Evolutionary conservation across 75 land plant species (phyloP), one percentile per base, ranked within the genome.

Genomic region (Ceratopteris richardii): DNA sequence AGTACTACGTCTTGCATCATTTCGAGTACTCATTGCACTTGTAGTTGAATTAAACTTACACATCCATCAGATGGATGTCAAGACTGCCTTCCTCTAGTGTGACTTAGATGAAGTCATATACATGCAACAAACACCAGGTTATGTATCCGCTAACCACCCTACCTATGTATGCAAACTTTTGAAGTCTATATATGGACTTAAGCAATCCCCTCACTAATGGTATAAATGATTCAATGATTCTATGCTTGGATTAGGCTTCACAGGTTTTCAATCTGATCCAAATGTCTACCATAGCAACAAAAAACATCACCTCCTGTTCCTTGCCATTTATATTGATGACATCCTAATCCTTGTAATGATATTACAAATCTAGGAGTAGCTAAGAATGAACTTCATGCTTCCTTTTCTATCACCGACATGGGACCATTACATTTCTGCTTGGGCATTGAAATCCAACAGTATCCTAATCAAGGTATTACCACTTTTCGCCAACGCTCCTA

Each of bases 31-130:
- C 7, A 7, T 51, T 11, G 10, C 16, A 10, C 9, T 51, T 10
- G 54, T 18, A 11, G 54, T 18, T 51, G 10, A 19, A 51, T 18
- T 19, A 7, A 51, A n/a, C n/a, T n/a, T n/a, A n/a, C n/a, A n/a
- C n/a, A n/a, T n/a, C n/a, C n/a, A n/a, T n/a, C n/a, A n/a, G n/a
- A 19, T 51, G 11, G 54, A 51, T 51, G n/a, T 51, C 9, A 51
- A 51, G 54, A 51, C 54, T 10, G n/a, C 54, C 11, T 51, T 51
- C n/a, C 18, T 51, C 9, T 11, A 51, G 9, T 10, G 22, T 51
- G 54, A 51, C 11, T 10, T 51, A 51, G 54, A 51, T 51, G 54
- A 51, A 23, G 16, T 10, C 10, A 51, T 51, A 18, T 51, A 51
- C 18, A 51, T 51, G 54, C n/a, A 51, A 23, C 54, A 51, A 23